phyloP scores from a whole-genome alignment of 2,329 filamentous ascomycete genomes.

The Clarireedia sp. region DNA sequence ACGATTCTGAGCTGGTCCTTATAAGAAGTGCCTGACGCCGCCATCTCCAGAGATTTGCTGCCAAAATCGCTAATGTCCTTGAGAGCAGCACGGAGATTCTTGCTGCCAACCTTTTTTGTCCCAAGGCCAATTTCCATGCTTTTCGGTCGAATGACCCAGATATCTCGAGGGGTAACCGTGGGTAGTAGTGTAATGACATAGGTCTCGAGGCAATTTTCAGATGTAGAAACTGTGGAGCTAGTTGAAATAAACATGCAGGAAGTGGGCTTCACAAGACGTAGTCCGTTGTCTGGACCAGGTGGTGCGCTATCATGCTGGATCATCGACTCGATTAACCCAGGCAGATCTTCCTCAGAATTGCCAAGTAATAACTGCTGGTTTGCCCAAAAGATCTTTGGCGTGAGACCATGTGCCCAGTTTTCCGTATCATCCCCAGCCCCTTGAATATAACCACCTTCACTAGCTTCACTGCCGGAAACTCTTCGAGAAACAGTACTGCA shows the following conservation, averaged over 20 bases:
- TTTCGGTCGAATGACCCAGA: constrained; percentile 32
- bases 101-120: constrained; percentile 68
- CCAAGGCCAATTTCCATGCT: constrained; percentile 54
- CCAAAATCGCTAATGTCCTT: constrained; percentile 30
- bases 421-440: constrained; percentile 93
- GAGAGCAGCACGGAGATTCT: constrained; percentile 69
- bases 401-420: constrained; percentile 80
- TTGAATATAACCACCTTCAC: constrained; percentile 76
- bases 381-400: constrained; percentile 71
- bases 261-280: constrained; percentile 23
- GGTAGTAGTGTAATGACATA: constrained; percentile 36
- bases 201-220: background rate
- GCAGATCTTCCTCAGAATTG: constrained; percentile 57
- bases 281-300: background rate
- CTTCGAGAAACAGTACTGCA: constrained; percentile 79
- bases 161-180: constrained; percentile 37
- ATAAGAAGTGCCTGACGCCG: background rate
- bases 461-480: constrained; percentile 59
- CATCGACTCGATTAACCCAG: constrained; percentile 40
- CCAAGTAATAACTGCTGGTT: constrained; percentile 53
- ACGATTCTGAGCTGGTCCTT: constrained; percentile 40
- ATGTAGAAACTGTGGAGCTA: constrained; percentile 11
- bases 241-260: constrained; percentile 22
- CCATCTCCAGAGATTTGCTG: constrained; percentile 14
- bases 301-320: constrained; percentile 24